These are phyloP conservation scores for Lichtheimia hyalospora DNA, from an alignment of 371 early-diverging fungal genomes.

Conservation along the genomic window DNA sequence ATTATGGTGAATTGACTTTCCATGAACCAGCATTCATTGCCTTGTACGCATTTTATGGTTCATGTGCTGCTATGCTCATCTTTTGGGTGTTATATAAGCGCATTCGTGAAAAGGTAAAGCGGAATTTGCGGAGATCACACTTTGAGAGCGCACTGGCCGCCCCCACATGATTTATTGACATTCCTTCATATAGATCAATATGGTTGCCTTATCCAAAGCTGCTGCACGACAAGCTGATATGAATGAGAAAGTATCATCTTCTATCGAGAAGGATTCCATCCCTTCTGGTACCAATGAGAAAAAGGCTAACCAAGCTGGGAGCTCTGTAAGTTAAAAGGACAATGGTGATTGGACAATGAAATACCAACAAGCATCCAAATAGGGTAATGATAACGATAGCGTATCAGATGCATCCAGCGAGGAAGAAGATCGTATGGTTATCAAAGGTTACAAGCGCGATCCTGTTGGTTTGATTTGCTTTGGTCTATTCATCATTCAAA, in stretches of 20 bases:
- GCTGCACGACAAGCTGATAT: too few species aligned
- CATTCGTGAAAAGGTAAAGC: conserved; percentile 25
- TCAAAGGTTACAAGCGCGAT: conserved; percentile 41
- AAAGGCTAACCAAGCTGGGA: too few species aligned
- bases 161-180: not conserved
- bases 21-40: conserved; percentile 48
- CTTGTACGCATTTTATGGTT: conserved; percentile 55
- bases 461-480: conserved; percentile 21
- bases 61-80: conserved; percentile 54
- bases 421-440: conserved; percentile 27
- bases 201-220: too few species aligned
- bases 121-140: too few species aligned
- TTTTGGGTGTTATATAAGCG: conserved; percentile 64
- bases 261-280: too few species aligned
- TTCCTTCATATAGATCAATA: too few species aligned
- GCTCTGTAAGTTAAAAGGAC: not conserved
- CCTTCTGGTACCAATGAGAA: too few species aligned
- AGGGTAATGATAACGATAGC: too few species aligned
- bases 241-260: too few species aligned
- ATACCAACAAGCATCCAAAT: not conserved
- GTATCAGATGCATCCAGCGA: conserved; percentile 11
- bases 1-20: conserved; percentile 39
- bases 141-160: too few species aligned
- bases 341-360: not conserved
- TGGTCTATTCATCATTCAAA: conserved; percentile 25